A percentile compares a stretch with the other conserved stretches of the same genome.
These are phyloP conservation scores for Yarrowia galli DNA, from an alignment of 1,139 yeast species.

Conservation along the genomic window DNA sequence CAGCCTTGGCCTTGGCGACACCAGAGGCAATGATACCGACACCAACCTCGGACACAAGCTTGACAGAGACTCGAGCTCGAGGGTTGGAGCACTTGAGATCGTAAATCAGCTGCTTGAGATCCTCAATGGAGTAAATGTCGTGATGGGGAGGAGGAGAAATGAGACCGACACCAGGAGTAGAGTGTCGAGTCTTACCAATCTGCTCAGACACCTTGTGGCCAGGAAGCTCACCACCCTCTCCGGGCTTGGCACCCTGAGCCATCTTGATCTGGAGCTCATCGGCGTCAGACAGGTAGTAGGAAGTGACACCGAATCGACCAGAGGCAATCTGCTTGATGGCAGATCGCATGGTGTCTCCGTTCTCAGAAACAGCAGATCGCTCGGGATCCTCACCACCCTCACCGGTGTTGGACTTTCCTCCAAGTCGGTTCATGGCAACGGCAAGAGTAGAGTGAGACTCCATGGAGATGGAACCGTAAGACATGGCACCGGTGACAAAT, in stretches of 20 bases:
- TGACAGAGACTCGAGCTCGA: slow-evolving; percentile 94
- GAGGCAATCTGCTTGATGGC: slow-evolving; percentile 98
- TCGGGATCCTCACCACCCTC: slow-evolving; percentile 99
- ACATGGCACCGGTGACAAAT: slow-evolving; percentile 99
- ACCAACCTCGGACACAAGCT: slow-evolving; percentile 96
- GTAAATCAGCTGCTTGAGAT: slow-evolving; percentile 93
- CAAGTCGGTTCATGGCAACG: slow-evolving; percentile 97
- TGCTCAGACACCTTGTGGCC: slow-evolving; percentile 89
- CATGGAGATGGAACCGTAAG: slow-evolving; percentile 98
- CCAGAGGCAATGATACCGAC: slow-evolving; percentile 99
- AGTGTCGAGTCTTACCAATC: slow-evolving; percentile 95
- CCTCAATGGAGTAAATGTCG: slow-evolving; percentile 97
- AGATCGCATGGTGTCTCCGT: slow-evolving; percentile 98
- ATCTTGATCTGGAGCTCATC: slow-evolving; percentile 97
- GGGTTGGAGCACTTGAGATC: slow-evolving; percentile 98
- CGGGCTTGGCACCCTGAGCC: slow-evolving; percentile 99
- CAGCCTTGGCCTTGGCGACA: slow-evolving; percentile 98
- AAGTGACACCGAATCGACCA: slow-evolving; percentile 97
- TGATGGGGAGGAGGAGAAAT: slow-evolving; percentile 99
- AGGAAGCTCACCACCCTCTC: slow-evolving; percentile 99
- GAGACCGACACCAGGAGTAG: slow-evolving; percentile 95
- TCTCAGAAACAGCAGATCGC: slow-evolving; percentile 72
- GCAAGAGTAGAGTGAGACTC: slow-evolving; percentile 98
- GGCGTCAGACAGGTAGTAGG: slow-evolving; percentile 91
- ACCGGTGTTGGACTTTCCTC: slow-evolving; percentile 98